These are phyloP conservation scores for Teunomyces aglyptinius DNA, from an alignment of 805 yeast genomes.

Conservation along the genomic window DNA sequence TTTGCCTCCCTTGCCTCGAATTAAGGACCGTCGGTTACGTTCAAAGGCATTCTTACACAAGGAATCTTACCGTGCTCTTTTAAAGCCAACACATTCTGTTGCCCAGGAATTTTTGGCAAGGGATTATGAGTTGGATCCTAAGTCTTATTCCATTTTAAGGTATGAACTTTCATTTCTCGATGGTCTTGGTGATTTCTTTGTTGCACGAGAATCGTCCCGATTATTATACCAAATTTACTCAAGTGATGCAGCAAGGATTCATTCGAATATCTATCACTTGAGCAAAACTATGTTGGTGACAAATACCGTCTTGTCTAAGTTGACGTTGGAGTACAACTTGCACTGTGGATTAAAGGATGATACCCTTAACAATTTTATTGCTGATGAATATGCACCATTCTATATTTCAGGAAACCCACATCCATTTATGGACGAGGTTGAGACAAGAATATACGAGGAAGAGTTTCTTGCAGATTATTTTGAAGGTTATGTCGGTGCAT, in stretches of 20 bases:
- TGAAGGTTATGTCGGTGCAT: constrained; percentile 43
- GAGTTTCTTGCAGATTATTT: constrained; percentile 43
- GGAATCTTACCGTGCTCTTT: constrained; percentile 32
- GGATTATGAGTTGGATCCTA: constrained; percentile 19
- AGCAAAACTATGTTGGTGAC: constrained; percentile 35
- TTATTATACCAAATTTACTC: constrained; percentile 28
- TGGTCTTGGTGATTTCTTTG: constrained; percentile 41
- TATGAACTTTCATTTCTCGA: constrained; percentile 39
- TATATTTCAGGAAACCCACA: constrained; percentile 8
- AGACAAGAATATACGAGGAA: constrained; percentile 31
- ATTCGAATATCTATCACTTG: constrained; percentile 19
- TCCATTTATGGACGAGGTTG: constrained; percentile 10
- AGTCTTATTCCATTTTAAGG: constrained; percentile 22
- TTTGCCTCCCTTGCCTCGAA: constrained; percentile 35
- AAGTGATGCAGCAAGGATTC: constrained; percentile 9
- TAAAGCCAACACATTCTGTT: constrained; percentile 27
- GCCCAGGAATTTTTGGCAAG: constrained; percentile 16
- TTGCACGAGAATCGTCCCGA: constrained; percentile 36
- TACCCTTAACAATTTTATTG: constrained; percentile 19
- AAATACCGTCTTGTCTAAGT: constrained; percentile 35
- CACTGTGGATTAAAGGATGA: constrained; percentile 34
- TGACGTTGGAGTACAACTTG: constrained; percentile 35
- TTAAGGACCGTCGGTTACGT: constrained; percentile 26
- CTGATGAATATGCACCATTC: constrained; percentile 29
- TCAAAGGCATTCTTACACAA: constrained; percentile 38